Base-by-base conservation (phyloP, 306 rosid species). In the Vicia faba region DNA sequence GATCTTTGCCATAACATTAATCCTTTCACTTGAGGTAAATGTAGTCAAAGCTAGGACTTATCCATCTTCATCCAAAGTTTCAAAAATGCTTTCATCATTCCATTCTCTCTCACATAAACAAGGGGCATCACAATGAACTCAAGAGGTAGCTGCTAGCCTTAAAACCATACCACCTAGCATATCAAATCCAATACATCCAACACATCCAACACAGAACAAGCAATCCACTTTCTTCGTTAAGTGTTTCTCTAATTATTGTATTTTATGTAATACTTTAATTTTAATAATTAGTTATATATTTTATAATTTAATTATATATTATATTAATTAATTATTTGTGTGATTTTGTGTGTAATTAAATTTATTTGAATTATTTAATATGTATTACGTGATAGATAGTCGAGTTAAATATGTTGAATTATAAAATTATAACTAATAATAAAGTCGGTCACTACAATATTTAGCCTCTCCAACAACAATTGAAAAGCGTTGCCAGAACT, bases 171-270 rank as follows among this genome's bases (percentile, higher is more conserved):
- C 97, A 72, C 88, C 91, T 14, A 88, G 88, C 79, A 73, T 70
- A 67, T 87, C 97, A 12, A 91, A 88, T 78, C 95, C 97, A 44
- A 85, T 89, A 2, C 96, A 85, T n/a, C n/a, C n/a, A n/a, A n/a
- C n/a, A n/a, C n/a, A n/a, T n/a, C n/a, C 97, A 44, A 85, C 91
- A 2, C 96, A 85, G 71, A 91, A 91, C 88, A 87, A 79, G 97
- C 88, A 87, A 65, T 19, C 20, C 38, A 12, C 4, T 28, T 51
- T 19, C 19, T 60, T 57, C 58, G 8, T 2, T 35, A 16, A 26
- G 69, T 53, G 40, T 65, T 46, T 69, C 23, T 78, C 57, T 20
- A 23, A 29, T 75, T 55, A 26, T 72, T 74, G 10, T 53, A 51
- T 62, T 77, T 80, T 44, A 11, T 20, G 1, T 20, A 20, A 20